Conservation (phyloP, 2,329 filamentous ascomycete genomes). For the Pezicula radicicola region DNA sequence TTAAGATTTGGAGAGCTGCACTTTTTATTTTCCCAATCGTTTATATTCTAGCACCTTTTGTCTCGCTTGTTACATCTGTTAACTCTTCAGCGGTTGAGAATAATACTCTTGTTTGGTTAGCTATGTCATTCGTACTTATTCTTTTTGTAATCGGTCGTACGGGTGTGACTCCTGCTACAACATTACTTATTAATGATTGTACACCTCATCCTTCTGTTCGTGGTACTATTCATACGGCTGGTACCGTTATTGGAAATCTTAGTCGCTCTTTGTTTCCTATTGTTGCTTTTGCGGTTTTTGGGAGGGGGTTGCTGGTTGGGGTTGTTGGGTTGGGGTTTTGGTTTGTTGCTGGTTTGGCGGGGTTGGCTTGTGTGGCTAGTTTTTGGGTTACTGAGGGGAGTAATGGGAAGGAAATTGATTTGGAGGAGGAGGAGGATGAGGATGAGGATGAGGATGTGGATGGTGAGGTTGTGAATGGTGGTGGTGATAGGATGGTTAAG, state of each 20-base stretch:
- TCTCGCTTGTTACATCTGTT: constrained; percentile 57
- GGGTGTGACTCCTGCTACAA: constrained; percentile 56
- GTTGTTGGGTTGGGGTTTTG: constrained; percentile 40
- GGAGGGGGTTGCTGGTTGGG: constrained; percentile 50
- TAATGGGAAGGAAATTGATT: constrained; percentile 59
- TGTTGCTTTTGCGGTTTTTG: constrained; percentile 54
- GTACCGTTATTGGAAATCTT: constrained; percentile 53
- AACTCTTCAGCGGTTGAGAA: constrained; percentile 27
- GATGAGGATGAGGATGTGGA: too few relatives aligned
- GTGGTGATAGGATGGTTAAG: too few relatives aligned
- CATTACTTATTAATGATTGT: constrained; percentile 57
- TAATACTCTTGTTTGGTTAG: constrained; percentile 6
- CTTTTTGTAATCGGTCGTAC: constrained; percentile 70
- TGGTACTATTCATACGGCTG: constrained; percentile 50
- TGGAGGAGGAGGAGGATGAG: constrained; percentile 54
- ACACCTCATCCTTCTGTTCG: constrained; percentile 53
- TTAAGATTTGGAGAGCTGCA: constrained; percentile 61
- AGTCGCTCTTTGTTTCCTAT: constrained; percentile 56
- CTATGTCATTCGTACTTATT: constrained; percentile 34
- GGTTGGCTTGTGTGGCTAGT: constrained; percentile 45
- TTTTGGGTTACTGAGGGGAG: constrained; percentile 52
- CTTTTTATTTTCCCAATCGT: constrained; percentile 66
- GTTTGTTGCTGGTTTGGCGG: constrained; percentile 47
- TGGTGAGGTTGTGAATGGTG: too few relatives aligned
- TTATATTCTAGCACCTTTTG: constrained; percentile 66